Evolutionary conservation across 176 grass and related monocot genomes (phyloP), one percentile per base, ranked within the genome.

Genomic region (Echinochloa phyllopogon): DNA sequence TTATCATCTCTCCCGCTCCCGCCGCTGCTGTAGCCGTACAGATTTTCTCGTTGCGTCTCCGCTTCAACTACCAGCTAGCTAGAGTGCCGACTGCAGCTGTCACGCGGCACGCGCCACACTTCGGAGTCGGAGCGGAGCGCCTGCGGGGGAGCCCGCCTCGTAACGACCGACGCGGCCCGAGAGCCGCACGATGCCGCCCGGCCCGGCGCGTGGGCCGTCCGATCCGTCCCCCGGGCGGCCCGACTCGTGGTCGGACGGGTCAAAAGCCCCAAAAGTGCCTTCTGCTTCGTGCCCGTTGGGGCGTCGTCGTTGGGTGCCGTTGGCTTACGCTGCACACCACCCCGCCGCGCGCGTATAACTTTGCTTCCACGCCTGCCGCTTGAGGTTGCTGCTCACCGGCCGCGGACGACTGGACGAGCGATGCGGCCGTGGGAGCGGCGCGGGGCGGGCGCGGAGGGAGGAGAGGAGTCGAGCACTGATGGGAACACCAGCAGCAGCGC

Each of bases 251-350:
- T 59, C 20, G 7, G 20, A 21, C 10, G 10, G n/a, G 70, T 82
- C 78, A 86, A 76, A 73, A 47, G 0, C 4, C 12, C 37, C 61
- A 10, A 36, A 72, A 71, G 57, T 0, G 75, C 16, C n/a, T 8
- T 23, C 56, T 59, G 71, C 37, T 33, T 55, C 61, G 76, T 67
- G 43, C 18, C 64, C 44, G n/a, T 18, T 27, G 20, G 38, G 13
- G 50, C 7, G 52, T n/a, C n/a, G n/a, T n/a, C n/a, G n/a, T 2
- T 8, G n/a, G 56, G 0, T 4, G 79, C 12, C 58, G 57, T 78
- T 86, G 84, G 42, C 88, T 90, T 90, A 18, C 67, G 50, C 74
- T 4, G 88, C 88, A 90, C 88, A 68, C 72, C 65, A 90, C 61
- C 5, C 16, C 36, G 43, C 60, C 86, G 81, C 81, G 29, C 75